phyloP scores from a whole-genome alignment of 2,329 filamentous ascomycete genomes.

The Salinomyces thailandicus region DNA sequence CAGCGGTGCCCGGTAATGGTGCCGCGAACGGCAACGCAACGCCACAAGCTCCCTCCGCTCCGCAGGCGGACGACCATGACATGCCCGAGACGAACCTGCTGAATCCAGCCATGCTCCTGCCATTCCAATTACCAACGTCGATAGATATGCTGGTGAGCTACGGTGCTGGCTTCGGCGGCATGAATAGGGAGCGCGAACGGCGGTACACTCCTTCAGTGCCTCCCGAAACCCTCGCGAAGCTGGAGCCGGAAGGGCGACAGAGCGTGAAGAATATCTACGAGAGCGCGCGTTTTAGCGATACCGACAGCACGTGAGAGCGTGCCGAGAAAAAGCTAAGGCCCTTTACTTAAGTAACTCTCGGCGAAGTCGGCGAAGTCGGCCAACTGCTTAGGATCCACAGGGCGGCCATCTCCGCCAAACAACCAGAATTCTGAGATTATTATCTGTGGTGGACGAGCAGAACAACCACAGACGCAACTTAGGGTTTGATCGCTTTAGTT shows the following conservation, averaged over 20 bases:
- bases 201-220: conserved; percentile 96
- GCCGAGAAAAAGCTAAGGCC: background rate
- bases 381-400: too few relatives aligned
- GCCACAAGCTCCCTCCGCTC: conserved; percentile 15
- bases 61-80: conserved; percentile 49
- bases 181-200: conserved; percentile 80
- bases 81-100: conserved; percentile 66
- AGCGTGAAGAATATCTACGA: conserved; percentile 23
- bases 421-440: background rate
- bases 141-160: conserved; percentile 97
- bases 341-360: too few relatives aligned
- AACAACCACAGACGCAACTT: too few relatives aligned
- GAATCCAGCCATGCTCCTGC: conserved; percentile 83
- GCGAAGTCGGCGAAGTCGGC: background rate
- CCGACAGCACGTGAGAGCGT: conserved; percentile 4
- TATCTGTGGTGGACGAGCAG: too few relatives aligned
- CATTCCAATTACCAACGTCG: conserved; percentile 87
- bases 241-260: conserved; percentile 50
- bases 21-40: conserved; percentile 2
- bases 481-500: too few relatives aligned
- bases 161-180: conserved; percentile 84
- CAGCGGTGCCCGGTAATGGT: background rate
- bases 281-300: conserved; percentile 22
- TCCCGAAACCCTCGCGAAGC: conserved; percentile 79
- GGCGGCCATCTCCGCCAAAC: conserved; percentile 6